These are phyloP conservation scores for Chionographis japonica DNA, from an alignment of 106 monocot genomes.

Conservation along the genomic window DNA sequence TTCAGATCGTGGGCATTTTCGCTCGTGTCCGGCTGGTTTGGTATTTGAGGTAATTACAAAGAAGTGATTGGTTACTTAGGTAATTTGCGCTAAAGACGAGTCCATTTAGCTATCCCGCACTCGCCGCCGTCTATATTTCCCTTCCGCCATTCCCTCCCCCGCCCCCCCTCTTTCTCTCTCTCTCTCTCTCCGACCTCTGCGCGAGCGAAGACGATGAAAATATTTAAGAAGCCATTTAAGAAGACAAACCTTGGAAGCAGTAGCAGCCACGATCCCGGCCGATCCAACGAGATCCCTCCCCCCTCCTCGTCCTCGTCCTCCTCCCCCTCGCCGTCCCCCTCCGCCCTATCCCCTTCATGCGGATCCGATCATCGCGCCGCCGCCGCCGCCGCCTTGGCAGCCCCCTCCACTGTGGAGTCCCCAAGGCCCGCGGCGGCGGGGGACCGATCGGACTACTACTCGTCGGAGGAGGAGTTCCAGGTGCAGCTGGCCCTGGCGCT, in stretches of 20 bases:
- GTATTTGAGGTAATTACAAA: no score
- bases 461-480: constrained; percentile 94
- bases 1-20: no score
- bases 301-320: constrained; percentile 8
- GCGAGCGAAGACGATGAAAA: no score
- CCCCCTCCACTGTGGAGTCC: constrained; percentile 8
- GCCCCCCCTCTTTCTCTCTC: no score
- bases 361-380: constrained; percentile 11
- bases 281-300: constrained; percentile 33
- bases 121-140: no score
- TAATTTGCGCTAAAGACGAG: no score
- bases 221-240: constrained; percentile 24
- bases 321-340: not conserved
- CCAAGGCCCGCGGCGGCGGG: constrained; percentile 8
- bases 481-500: constrained; percentile 92
- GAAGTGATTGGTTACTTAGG: no score
- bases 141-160: no score
- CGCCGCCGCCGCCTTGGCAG: not conserved
- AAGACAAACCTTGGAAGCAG: constrained; percentile 18
- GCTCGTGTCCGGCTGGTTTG: no score
- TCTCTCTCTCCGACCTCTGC: no score
- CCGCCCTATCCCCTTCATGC: constrained; percentile 6
- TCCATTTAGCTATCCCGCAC: no score
- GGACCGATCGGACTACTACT: constrained; percentile 54
- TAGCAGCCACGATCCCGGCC: constrained; percentile 9